Percentiles rank a stretch among this genome's conserved stretches.
Evolutionary conservation across 2,329 filamentous ascomycete species (phyloP).

Genomic region (Fusarium falciforme): DNA sequence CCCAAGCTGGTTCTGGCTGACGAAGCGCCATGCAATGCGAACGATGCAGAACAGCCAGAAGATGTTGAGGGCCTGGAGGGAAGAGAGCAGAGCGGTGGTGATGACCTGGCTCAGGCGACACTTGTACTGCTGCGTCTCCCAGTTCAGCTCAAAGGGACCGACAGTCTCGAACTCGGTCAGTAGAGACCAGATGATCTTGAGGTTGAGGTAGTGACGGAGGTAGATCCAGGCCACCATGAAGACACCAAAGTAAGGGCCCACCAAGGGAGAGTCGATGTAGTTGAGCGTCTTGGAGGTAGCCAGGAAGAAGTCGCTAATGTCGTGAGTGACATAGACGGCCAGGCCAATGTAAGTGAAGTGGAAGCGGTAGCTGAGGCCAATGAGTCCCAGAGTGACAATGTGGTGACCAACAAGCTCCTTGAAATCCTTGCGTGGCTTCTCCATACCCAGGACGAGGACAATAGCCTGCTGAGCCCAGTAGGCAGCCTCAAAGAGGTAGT

Average conservation of each 20-base stretch:
- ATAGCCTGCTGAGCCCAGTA: conserved; percentile 98
- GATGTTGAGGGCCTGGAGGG: conserved; percentile 79
- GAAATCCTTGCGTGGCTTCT: conserved; percentile 95
- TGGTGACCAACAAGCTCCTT: conserved; percentile 93
- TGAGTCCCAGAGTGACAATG: conserved; percentile 86
- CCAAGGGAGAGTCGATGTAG: conserved; percentile 83
- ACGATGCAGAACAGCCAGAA: conserved; percentile 86
- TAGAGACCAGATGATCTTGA: conserved; percentile 79
- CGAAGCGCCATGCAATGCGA: conserved; percentile 78
- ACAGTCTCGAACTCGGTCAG: conserved; percentile 81
- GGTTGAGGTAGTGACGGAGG: conserved; percentile 86
- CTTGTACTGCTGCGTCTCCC: conserved; percentile 82
- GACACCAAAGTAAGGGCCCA: conserved; percentile 84
- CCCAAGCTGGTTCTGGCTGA: conserved; percentile 68
- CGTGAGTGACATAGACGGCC: conserved; percentile 93
- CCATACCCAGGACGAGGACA: conserved; percentile 85
- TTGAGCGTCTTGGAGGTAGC: conserved; percentile 93
- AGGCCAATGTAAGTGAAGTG: conserved; percentile 97
- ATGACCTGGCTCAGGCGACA: conserved; percentile 77
- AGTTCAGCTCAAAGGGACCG: conserved; percentile 80
- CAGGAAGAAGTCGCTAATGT: conserved; percentile 95
- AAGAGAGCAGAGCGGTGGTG: conserved; percentile 71
- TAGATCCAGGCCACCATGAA: conserved; percentile 92
- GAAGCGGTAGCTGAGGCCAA: conserved; percentile 90
- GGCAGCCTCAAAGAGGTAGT: conserved; percentile 92